Base-by-base conservation (phyloP, 2,329 filamentous ascomycete species). In the Cladophialophora exuberans region DNA sequence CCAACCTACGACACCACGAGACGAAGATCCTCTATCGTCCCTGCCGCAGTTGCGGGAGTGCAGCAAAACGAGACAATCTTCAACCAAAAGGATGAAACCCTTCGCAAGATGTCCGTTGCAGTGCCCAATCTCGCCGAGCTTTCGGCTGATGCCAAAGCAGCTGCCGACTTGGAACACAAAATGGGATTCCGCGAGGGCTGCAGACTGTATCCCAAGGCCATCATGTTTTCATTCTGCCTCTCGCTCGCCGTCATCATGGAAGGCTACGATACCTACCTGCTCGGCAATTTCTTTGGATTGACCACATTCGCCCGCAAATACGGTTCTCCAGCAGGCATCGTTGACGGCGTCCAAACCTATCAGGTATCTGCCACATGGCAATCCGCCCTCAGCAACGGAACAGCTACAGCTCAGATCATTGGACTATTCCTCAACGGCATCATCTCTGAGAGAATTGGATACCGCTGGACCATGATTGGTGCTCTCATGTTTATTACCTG, bases 121-220 rank as follows among this genome's bases (percentile, higher is more conserved):
- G 57, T 63, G 6, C 62, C 62, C 23, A 63, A 64, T 38, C 47
- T 64, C 49, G 61, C 61, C 17, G 61, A 64, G 44, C 51, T 64
- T 33, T 53, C 56, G 25, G 54, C 59, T 31, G 62, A 64, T 47
- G 63, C 63, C 15, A 60, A 61, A 50, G 55, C 56, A 17, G 62
- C 59, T 28, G 61, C 61, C 20, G 50, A 62, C 3, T 50, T 59
- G 17, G 62, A 64, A 44, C 56, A 52, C 36, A 62, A 50, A 20
- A 62, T 64, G 62, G 59, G 59, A 31, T 63, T 81, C 25, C 67
- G 82, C 68, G 84, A 95, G 75, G 91, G 90, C 58, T 79, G 96
- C 70, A 84, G 79, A 67, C 79, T 94, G 26, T 96, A 96, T 69
- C 90, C 90, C 56, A 94, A 95, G 76, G 60, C 60, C 33, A 62